A percentile compares a stretch with the other conserved stretches of the same genome.
phyloP scores from a whole-genome alignment of 331 rosid genomes.

The Arachis monticola region DNA sequence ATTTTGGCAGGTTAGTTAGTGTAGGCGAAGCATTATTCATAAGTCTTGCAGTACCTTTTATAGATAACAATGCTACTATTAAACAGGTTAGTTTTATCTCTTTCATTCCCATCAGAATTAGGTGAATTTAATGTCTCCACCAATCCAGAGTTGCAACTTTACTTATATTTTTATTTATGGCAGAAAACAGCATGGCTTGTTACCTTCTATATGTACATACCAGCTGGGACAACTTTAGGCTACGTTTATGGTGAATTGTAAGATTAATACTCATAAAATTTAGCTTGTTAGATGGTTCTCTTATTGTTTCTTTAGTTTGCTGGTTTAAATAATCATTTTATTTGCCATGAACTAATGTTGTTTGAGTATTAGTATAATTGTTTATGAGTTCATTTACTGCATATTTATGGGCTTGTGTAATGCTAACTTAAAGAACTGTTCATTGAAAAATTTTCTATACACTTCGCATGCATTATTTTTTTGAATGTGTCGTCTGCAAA shows the following conservation, averaged over 20 bases:
- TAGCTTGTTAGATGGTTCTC: slow-evolving; percentile 18
- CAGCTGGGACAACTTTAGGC: slow-evolving; percentile 91
- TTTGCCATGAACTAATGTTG: slow-evolving; percentile 13
- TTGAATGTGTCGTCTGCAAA: too few relatives aligned
- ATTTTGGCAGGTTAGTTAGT: slow-evolving; percentile 81
- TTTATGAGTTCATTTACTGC: too few relatives aligned
- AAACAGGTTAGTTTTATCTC: slow-evolving; percentile 59
- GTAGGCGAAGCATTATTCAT: slow-evolving; percentile 99
- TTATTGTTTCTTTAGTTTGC: slow-evolving; percentile 26
- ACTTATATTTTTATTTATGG: slow-evolving; percentile 34
- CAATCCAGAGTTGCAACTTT: slow-evolving; percentile 29
- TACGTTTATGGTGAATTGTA: slow-evolving; percentile 95
- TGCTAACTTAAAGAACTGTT: too few relatives aligned
- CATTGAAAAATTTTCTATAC: too few relatives aligned
- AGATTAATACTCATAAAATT: slow-evolving; percentile 43
- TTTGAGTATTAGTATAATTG: neutral
- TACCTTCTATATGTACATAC: slow-evolving; percentile 93
- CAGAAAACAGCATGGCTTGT: slow-evolving; percentile 99
- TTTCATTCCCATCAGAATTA: too few relatives aligned
- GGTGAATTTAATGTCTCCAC: neutral
- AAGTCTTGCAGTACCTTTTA: slow-evolving; percentile 96
- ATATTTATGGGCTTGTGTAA: too few relatives aligned
- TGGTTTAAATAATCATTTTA: slow-evolving; percentile 18
- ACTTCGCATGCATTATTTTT: too few relatives aligned
- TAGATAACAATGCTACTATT: slow-evolving; percentile 91